Percentiles rank a stretch among this genome's conserved stretches.
Conservation (phyloP, 2,329 filamentous ascomycete genomes). For the Microdochium paspali region DNA sequence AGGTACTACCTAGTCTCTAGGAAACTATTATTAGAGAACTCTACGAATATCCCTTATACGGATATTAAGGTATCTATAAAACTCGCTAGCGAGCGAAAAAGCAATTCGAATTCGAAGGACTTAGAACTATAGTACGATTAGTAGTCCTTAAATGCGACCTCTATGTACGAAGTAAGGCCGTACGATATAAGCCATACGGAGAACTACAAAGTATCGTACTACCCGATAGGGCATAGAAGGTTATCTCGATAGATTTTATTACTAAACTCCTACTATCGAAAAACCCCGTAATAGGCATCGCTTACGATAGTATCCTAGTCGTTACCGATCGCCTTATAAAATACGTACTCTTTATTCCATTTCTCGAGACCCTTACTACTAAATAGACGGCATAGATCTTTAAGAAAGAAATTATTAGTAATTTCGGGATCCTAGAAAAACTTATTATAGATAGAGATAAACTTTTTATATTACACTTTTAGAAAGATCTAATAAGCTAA, state of each 20-base stretch:
- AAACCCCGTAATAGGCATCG: too few relatives aligned
- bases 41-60: background rate
- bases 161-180: background rate
- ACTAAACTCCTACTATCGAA: too few relatives aligned
- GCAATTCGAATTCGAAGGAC: background rate
- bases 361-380: background rate
- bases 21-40: too few relatives aligned
- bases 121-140: background rate
- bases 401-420: too few relatives aligned
- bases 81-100: background rate
- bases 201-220: background rate
- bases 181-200: conserved; percentile 1
- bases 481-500: background rate
- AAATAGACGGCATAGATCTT: background rate
- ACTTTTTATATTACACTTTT: conserved; percentile 2
- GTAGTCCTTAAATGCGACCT: too few relatives aligned
- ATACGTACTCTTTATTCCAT: too few relatives aligned
- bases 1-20: background rate
- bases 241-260: background rate
- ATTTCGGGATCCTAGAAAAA: background rate
- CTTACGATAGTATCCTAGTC: too few relatives aligned
- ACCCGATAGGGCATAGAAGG: background rate
- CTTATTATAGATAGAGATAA: conserved; percentile 1
- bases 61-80: conserved; percentile 2
- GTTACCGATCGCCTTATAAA: background rate